Percentiles rank a stretch among this genome's conserved stretches.
Conservation (phyloP, 345 rosid species). For the Lepidium aucheri region DNA sequence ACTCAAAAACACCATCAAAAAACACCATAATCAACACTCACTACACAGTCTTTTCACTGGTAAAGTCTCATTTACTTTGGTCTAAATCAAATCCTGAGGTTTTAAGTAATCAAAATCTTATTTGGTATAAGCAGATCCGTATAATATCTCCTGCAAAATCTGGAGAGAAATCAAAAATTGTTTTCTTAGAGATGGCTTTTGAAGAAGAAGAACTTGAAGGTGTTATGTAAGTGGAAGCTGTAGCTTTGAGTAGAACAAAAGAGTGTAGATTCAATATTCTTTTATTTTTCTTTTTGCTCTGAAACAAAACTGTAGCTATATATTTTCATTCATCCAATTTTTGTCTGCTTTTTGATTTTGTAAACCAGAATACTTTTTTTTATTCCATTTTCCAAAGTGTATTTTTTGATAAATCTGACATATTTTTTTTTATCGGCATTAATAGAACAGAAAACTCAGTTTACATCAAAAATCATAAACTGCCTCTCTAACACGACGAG, state of each 20-base stretch:
- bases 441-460: no score
- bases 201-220: conserved; percentile 6
- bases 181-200: background rate
- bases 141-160: conserved; percentile 10
- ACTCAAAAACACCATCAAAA: conserved; percentile 15
- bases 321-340: conserved; percentile 22
- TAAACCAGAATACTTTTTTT: background rate
- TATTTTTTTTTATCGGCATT: no score
- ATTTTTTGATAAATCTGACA: background rate
- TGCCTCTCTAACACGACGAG: no score
- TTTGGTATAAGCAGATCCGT: conserved; percentile 5
- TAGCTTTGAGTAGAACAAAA: conserved; percentile 24
- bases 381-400: background rate
- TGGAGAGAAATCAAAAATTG: conserved; percentile 5
- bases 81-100: background rate
- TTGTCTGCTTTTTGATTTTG: conserved; percentile 14
- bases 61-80: conserved; percentile 1
- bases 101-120: background rate
- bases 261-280: conserved; percentile 25
- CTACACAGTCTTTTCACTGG: conserved; percentile 16
- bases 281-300: conserved; percentile 15
- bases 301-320: conserved; percentile 14
- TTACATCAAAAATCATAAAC: no score
- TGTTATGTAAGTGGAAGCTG: conserved; percentile 25
- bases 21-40: conserved; percentile 19